A percentile compares a stretch with the other conserved stretches of the same genome.
These are phyloP conservation scores for Dactylis glomerata DNA, from an alignment of 176 grass and related monocot species.

Conservation along the genomic window DNA sequence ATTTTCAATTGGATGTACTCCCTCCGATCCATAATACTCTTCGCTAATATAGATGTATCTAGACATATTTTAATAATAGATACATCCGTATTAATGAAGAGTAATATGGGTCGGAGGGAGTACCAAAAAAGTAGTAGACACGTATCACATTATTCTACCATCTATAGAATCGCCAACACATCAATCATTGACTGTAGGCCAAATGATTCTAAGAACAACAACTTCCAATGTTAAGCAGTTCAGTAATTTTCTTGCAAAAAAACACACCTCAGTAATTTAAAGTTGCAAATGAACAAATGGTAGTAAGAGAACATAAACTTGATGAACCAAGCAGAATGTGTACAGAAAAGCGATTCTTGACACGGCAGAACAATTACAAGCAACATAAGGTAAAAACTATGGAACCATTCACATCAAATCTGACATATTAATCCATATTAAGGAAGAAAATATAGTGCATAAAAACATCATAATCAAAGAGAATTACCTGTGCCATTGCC, in stretches of 20 bases:
- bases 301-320: conserved; percentile 15
- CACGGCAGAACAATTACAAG: not conserved
- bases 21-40: no score
- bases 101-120: no score
- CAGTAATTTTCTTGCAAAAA: not conserved
- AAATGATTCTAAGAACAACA: not conserved
- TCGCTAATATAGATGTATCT: no score
- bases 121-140: conserved; percentile 4
- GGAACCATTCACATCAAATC: conserved; percentile 15
- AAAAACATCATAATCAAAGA: not conserved
- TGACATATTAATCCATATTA: not conserved
- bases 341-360: not conserved
- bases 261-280: not conserved
- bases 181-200: not conserved
- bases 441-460: not conserved
- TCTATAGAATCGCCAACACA: not conserved
- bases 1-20: conserved; percentile 21
- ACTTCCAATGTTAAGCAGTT: not conserved
- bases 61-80: no score
- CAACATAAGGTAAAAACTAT: conserved; percentile 3
- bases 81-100: no score
- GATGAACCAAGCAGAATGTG: not conserved
- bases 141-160: not conserved
- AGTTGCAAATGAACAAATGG: not conserved
- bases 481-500: conserved; percentile 60